A percentile compares a stretch with the other conserved stretches of the same genome.
Evolutionary conservation across 441 rosid genomes (phyloP).

Genomic region (Eugenia klotzschiana): DNA sequence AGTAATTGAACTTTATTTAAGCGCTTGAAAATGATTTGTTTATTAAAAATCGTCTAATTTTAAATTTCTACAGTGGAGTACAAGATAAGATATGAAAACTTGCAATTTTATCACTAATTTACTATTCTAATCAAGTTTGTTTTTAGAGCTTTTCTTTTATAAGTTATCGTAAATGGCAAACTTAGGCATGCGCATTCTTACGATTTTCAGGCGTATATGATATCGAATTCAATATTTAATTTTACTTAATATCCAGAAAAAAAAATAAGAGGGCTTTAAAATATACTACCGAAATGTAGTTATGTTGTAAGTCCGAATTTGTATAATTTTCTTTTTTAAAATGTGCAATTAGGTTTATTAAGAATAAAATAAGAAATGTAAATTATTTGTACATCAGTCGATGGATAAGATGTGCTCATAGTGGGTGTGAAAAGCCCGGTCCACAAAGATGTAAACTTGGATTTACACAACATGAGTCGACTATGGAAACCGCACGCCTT

Average conservation of each 20-base stretch:
- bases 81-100: background rate
- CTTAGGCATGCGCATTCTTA: fast-evolving
- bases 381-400: too few relatives aligned
- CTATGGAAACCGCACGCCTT: too few relatives aligned
- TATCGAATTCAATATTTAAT: background rate
- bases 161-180: fast-evolving
- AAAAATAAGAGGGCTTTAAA: background rate
- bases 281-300: background rate
- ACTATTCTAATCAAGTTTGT: fast-evolving
- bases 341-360: too few relatives aligned
- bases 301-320: background rate
- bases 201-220: fast-evolving
- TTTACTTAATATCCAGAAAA: background rate
- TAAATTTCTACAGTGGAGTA: too few relatives aligned
- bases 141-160: background rate
- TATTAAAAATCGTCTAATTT: too few relatives aligned
- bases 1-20: too few relatives aligned
- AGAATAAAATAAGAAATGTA: too few relatives aligned
- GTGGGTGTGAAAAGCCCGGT: too few relatives aligned
- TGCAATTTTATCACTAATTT: background rate
- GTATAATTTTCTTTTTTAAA: background rate
- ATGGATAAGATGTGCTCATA: too few relatives aligned
- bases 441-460: too few relatives aligned
- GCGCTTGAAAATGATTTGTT: too few relatives aligned
- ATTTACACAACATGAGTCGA: too few relatives aligned